Evolutionary conservation across 768 basidiomycete genomes (phyloP).

Genomic region (Collybia mongolica): DNA sequence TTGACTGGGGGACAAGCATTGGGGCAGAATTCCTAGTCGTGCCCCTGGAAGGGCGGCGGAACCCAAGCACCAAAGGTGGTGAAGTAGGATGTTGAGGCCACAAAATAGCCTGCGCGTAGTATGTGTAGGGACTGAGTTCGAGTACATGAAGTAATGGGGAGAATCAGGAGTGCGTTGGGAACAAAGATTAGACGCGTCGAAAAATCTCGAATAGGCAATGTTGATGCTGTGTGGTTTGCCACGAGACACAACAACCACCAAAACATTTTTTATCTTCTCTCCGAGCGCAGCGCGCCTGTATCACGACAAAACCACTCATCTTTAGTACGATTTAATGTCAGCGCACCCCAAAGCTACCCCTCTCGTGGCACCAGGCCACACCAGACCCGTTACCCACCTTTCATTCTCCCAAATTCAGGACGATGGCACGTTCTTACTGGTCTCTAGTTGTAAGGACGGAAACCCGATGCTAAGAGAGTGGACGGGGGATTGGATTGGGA

Average conservation of each 20-base stretch:
- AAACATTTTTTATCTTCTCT: conserved; percentile 12
- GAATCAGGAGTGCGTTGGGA: too few relatives aligned
- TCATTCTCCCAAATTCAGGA: conserved; percentile 87
- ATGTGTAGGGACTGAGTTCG: too few relatives aligned
- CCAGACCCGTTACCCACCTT: conserved; percentile 88
- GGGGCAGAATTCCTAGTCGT: too few relatives aligned
- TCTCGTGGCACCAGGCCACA: conserved; percentile 84
- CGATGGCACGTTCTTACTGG: conserved; percentile 84
- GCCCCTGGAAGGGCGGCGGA: too few relatives aligned
- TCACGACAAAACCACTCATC: conserved; percentile 32
- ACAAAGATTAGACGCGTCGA: too few relatives aligned
- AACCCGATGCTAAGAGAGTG: conserved; percentile 96
- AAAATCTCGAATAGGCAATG: conserved; percentile 15
- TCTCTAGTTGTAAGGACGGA: conserved; percentile 98
- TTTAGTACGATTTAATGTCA: conserved; percentile 49
- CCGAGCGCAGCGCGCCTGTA: conserved; percentile 57
- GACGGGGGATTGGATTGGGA: conserved; percentile 99
- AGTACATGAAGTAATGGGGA: not conserved
- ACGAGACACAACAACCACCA: conserved; percentile 3
- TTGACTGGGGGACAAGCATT: too few relatives aligned
- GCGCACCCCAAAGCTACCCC: conserved; percentile 66
- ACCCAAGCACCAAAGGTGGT: too few relatives aligned
- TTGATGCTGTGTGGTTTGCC: conserved; percentile 13
- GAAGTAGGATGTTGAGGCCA: too few relatives aligned
- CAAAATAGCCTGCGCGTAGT: too few relatives aligned